These are phyloP conservation scores for Ustilago crameri DNA, from an alignment of 1,284 basidiomycete genomes.

Conservation along the genomic window DNA sequence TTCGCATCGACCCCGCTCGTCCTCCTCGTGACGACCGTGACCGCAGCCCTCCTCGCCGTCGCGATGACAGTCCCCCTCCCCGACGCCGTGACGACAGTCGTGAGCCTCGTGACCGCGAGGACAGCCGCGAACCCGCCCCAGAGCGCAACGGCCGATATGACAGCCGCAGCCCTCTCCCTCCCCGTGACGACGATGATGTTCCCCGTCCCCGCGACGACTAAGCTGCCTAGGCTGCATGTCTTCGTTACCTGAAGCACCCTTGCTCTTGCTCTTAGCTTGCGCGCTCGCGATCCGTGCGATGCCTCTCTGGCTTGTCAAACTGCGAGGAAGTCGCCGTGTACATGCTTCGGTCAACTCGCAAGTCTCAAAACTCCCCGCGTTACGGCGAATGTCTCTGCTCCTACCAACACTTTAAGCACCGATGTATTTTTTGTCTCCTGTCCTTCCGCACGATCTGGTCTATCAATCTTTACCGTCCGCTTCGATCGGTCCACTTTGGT, in stretches of 20 bases:
- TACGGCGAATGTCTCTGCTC: not conserved
- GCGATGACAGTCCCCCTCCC: conserved; percentile 48
- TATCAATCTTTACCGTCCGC: conserved; percentile 10
- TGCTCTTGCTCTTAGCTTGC: no score
- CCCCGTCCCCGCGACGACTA: conserved; percentile 44
- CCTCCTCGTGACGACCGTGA: conserved; percentile 52
- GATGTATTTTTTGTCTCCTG: conserved; percentile 27
- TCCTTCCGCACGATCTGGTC: conserved; percentile 15
- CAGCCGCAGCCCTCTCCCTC: conserved; percentile 55
- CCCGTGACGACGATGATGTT: conserved; percentile 54
- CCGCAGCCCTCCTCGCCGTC: conserved; percentile 54
- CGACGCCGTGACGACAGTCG: conserved; percentile 44
- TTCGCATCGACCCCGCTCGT: conserved; percentile 63
- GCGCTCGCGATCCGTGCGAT: no score
- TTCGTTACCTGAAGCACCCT: not conserved
- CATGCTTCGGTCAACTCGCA: no score
- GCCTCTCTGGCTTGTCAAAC: no score
- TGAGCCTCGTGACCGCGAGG: conserved; percentile 37
- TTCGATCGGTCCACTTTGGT: not conserved
- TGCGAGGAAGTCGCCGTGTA: no score
- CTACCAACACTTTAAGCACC: not conserved
- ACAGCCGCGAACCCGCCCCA: conserved; percentile 53
- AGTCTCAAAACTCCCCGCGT: not conserved
- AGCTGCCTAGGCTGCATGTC: not conserved
- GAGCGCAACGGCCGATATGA: conserved; percentile 50